Percentiles rank a stretch among this genome's conserved stretches.
Conservation (phyloP, 1,139 yeast species). For the Kazachstania sp. region DNA sequence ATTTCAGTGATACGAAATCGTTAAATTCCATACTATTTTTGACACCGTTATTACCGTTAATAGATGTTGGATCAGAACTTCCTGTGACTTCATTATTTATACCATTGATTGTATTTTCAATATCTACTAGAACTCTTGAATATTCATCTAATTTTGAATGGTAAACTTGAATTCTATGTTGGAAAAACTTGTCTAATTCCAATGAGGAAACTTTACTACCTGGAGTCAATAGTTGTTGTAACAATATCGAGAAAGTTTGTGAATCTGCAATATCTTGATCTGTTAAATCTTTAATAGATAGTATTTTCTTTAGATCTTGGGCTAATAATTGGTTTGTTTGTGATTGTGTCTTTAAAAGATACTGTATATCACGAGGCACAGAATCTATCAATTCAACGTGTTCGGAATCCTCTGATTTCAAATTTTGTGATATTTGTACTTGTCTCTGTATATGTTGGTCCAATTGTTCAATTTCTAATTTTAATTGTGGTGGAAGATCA, state of each 20-base stretch:
- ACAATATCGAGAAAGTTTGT: conserved; percentile 56
- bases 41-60: conserved; percentile 7
- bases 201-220: conserved; percentile 54
- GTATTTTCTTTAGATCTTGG: conserved; percentile 44
- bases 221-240: conserved; percentile 58
- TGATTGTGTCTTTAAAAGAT: conserved; percentile 52
- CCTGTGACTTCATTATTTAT: conserved; percentile 42
- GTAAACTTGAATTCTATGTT: conserved; percentile 42
- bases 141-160: conserved; percentile 57
- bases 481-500: conserved; percentile 68
- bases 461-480: conserved; percentile 70
- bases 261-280: conserved; percentile 48
- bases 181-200: conserved; percentile 49
- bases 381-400: conserved; percentile 68
- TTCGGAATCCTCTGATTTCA: conserved; percentile 53
- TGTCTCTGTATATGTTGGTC: conserved; percentile 81
- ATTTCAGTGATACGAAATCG: conserved; percentile 18
- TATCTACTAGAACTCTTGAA: conserved; percentile 54
- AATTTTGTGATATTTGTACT: conserved; percentile 70
- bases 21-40: conserved; percentile 5
- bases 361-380: conserved; percentile 78
- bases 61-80: conserved; percentile 6
- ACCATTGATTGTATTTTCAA: conserved; percentile 69
- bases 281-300: conserved; percentile 39
- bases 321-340: conserved; percentile 61